Percentiles rank a stretch among this genome's conserved stretches.
Conservation (phyloP, 2,329 filamentous ascomycete species). For the Penicillium sp. region DNA sequence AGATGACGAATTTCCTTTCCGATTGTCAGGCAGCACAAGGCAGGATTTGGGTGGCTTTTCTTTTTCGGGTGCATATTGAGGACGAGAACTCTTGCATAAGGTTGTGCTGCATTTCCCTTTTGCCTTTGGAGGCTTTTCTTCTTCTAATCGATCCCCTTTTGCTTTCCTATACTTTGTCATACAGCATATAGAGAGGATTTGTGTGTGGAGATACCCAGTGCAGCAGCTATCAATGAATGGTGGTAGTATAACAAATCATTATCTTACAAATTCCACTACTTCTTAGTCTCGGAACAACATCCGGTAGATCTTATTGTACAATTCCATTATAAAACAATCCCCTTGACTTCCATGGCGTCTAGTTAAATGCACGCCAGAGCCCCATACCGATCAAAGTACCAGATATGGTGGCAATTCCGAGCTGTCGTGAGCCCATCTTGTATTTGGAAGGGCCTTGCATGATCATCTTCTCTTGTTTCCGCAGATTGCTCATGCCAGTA, state of each 20-base stretch:
- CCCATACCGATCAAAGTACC: constrained; percentile 68
- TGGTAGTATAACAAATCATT: constrained; percentile 23
- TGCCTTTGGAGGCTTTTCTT: constrained; percentile 7
- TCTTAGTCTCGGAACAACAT: not conserved
- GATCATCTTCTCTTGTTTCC: constrained; percentile 61
- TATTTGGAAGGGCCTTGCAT: constrained; percentile 68
- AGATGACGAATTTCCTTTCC: constrained; percentile 36
- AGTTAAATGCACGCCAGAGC: constrained; percentile 65
- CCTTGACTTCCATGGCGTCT: constrained; percentile 20
- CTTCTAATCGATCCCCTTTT: constrained; percentile 5
- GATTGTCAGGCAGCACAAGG: constrained; percentile 34
- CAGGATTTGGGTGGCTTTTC: constrained; percentile 20
- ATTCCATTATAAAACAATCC: not conserved
- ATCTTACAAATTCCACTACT: constrained; percentile 16
- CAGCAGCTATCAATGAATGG: constrained; percentile 28
- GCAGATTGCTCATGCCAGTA: constrained; percentile 70
- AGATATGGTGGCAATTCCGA: constrained; percentile 68
- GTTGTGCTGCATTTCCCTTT: constrained; percentile 18
- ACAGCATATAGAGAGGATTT: constrained; percentile 39
- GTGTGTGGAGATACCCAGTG: constrained; percentile 37
- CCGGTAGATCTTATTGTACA: not conserved
- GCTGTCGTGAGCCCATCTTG: constrained; percentile 67
- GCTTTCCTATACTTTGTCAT: constrained; percentile 20
- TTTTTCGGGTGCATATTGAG: constrained; percentile 34
- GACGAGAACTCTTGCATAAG: constrained; percentile 33